Evolutionary conservation across 2,329 filamentous ascomycete species (phyloP).

Genomic region (Hypoxylon sp.): DNA sequence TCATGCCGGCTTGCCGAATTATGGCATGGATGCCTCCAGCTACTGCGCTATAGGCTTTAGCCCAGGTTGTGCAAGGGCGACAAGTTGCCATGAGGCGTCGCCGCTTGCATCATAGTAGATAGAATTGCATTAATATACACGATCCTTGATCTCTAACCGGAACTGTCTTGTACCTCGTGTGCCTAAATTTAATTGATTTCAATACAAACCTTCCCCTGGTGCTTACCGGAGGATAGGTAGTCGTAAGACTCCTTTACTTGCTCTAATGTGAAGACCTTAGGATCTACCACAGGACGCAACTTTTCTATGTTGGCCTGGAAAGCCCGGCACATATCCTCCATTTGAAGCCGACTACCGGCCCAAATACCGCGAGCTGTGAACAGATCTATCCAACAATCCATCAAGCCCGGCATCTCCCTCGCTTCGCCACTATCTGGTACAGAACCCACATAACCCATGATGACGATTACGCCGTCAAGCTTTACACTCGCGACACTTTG

Average conservation of each 20-base stretch:
- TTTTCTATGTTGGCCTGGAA: constrained; percentile 62
- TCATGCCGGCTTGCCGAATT: too few relatives aligned
- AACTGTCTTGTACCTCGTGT: neutral
- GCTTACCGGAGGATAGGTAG: constrained; percentile 53
- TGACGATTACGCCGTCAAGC: constrained; percentile 57
- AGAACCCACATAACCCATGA: constrained; percentile 58
- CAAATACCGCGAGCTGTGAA: constrained; percentile 62
- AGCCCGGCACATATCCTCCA: constrained; percentile 66
- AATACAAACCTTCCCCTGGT: constrained; percentile 57
- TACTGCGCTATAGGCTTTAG: neutral
- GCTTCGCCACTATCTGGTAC: constrained; percentile 45
- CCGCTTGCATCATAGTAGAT: neutral
- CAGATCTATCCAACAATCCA: constrained; percentile 52
- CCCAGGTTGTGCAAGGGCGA: neutral
- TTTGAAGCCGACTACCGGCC: constrained; percentile 61
- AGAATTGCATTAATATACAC: neutral
- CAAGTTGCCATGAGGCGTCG: neutral
- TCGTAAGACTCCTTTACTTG: constrained; percentile 60
- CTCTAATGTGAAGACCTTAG: constrained; percentile 60
- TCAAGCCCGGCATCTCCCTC: constrained; percentile 43
- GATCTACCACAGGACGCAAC: constrained; percentile 60
- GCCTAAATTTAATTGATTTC: constrained; percentile 31
- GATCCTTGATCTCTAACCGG: neutral
- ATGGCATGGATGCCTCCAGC: too few relatives aligned
- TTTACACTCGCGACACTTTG: constrained; percentile 58